A percentile compares a stretch with the other conserved stretches of the same genome.
Conservation (phyloP, 129 eudicot species). For the Lonicera japonica region DNA sequence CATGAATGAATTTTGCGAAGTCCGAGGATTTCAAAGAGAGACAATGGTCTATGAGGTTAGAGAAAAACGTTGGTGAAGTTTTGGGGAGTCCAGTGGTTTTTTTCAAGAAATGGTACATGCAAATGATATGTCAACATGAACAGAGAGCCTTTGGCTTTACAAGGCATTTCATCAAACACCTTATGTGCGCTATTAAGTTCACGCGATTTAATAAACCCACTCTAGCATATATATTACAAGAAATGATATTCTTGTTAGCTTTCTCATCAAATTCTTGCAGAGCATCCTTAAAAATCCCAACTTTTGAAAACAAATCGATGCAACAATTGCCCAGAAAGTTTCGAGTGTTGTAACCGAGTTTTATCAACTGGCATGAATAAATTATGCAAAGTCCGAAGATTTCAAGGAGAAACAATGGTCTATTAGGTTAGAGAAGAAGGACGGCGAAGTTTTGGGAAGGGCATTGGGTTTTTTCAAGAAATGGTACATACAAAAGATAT, state of each 20-base stretch:
- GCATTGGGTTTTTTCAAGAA: constrained; percentile 7
- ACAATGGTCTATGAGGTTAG: constrained; percentile 37
- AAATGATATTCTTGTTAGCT: constrained; percentile 42
- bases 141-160: no score
- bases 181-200: constrained; percentile 38
- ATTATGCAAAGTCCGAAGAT: constrained; percentile 30
- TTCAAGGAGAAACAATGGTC: constrained; percentile 34
- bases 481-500: constrained; percentile 29
- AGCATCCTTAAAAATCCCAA: constrained; percentile 33
- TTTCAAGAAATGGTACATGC: constrained; percentile 31
- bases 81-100: constrained; percentile 6
- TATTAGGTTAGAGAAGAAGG: constrained; percentile 37
- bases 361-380: constrained; percentile 60
- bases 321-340: constrained; percentile 58
- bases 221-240: constrained; percentile 79
- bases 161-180: no score
- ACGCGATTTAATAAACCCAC: constrained; percentile 27
- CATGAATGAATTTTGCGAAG: constrained; percentile 44
- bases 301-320: constrained; percentile 44
- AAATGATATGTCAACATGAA: background rate
- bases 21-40: constrained; percentile 30
- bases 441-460: constrained; percentile 14
- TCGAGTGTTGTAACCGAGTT: constrained; percentile 37
- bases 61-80: constrained; percentile 26
- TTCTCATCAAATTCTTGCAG: constrained; percentile 50